phyloP scores from a whole-genome alignment of 1,284 basidiomycete species.

The Boletus chippewaensis region DNA sequence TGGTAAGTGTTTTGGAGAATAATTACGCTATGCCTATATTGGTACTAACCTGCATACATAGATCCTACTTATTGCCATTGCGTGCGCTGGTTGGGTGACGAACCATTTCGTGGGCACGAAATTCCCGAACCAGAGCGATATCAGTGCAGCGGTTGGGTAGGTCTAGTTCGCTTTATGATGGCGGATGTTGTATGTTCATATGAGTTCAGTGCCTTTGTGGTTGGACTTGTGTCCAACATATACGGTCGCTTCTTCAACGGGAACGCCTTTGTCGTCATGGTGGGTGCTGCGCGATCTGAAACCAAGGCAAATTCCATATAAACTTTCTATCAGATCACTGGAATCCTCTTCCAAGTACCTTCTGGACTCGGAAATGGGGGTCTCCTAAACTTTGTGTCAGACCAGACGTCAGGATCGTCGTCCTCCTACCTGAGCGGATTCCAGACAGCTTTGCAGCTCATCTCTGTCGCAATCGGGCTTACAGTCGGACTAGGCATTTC shows the following conservation, averaged over 20 bases:
- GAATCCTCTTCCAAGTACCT: slow-evolving; percentile 84
- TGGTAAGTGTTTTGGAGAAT: slow-evolving; percentile 37
- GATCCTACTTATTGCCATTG: slow-evolving; percentile 55
- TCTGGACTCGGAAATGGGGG: slow-evolving; percentile 82
- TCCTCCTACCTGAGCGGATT: slow-evolving; percentile 60
- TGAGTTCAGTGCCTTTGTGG: slow-evolving; percentile 60
- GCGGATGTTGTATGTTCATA: not conserved
- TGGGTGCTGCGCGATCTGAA: slow-evolving; percentile 26
- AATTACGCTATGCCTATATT: not conserved
- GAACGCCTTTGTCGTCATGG: slow-evolving; percentile 75
- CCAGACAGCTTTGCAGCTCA: slow-evolving; percentile 58
- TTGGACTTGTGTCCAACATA: slow-evolving; percentile 78
- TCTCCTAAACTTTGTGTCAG: slow-evolving; percentile 68
- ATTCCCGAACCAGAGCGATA: slow-evolving; percentile 67
- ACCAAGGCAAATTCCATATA: not conserved
- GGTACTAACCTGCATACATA: slow-evolving; percentile 30
- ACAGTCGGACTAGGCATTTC: slow-evolving; percentile 71
- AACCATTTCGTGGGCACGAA: slow-evolving; percentile 67
- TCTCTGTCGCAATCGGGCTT: slow-evolving; percentile 56
- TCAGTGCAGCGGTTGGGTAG: slow-evolving; percentile 65
- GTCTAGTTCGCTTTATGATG: slow-evolving; percentile 13
- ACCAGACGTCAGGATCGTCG: slow-evolving; percentile 43
- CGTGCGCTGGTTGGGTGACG: slow-evolving; percentile 72
- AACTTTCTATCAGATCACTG: slow-evolving; percentile 48
- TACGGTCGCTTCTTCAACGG: slow-evolving; percentile 78